phyloP scores from a whole-genome alignment of 2,329 filamentous ascomycete genomes.

The Cercospora zeina region DNA sequence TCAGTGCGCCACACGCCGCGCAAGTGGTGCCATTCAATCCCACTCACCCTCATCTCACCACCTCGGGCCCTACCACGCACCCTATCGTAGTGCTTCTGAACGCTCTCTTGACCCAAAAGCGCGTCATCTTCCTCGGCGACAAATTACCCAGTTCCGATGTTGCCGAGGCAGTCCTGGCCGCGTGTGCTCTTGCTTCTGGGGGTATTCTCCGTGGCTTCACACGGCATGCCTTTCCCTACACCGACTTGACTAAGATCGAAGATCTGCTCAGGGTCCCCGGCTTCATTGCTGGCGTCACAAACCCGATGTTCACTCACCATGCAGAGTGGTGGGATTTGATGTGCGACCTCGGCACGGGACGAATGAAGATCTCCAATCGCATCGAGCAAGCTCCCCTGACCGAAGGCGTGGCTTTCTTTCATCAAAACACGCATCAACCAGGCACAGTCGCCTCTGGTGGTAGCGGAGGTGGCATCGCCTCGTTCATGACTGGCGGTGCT shows the following conservation, averaged over 20 bases:
- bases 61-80: constrained; percentile 83
- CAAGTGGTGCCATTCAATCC: constrained; percentile 75
- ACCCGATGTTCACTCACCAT: constrained; percentile 91
- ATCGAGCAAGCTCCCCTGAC: constrained; percentile 80
- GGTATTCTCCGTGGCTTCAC: constrained; percentile 93
- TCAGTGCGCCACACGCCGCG: constrained; percentile 78
- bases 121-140: constrained; percentile 92
- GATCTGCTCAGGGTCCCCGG: constrained; percentile 93
- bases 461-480: constrained; percentile 32
- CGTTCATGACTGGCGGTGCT: constrained; percentile 36
- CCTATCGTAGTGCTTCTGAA: constrained; percentile 94
- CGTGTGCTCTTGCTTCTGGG: constrained; percentile 88
- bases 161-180: constrained; percentile 95
- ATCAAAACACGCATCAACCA: constrained; percentile 55
- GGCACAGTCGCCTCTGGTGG: constrained; percentile 32
- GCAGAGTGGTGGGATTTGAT: constrained; percentile 98
- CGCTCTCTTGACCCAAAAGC: constrained; percentile 91
- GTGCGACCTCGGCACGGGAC: constrained; percentile 86
- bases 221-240: constrained; percentile 95
- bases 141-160: constrained; percentile 94
- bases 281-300: constrained; percentile 96
- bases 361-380: constrained; percentile 89
- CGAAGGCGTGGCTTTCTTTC: constrained; percentile 83
- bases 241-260: constrained; percentile 95
- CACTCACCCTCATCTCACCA: constrained; percentile 88